phyloP scores from a whole-genome alignment of 1,284 basidiomycete genomes.

The Papiliotrema nemorosa region DNA sequence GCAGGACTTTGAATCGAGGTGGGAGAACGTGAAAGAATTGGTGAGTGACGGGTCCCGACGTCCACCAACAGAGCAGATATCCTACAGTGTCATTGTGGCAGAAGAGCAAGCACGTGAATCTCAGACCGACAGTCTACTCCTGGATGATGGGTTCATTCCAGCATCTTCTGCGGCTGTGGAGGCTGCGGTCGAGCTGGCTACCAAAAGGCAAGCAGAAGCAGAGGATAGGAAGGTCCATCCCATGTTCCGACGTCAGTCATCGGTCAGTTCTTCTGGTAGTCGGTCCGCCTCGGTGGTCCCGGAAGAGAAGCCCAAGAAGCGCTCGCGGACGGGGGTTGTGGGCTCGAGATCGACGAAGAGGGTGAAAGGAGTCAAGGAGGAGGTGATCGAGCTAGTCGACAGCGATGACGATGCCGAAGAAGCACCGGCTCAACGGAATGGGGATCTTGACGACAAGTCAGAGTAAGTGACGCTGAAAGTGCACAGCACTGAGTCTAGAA shows the following conservation, averaged over 20 bases:
- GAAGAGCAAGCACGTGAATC: constrained; percentile 35
- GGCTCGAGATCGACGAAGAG: background rate
- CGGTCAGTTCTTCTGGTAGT: constrained; percentile 10
- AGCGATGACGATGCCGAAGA: constrained; percentile 45
- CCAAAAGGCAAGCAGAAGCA: constrained; percentile 13
- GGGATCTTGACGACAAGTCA: too few relatives aligned
- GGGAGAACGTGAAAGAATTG: constrained; percentile 84
- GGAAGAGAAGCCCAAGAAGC: constrained; percentile 4
- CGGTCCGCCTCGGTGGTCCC: constrained; percentile 10
- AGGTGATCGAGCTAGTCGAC: constrained; percentile 31
- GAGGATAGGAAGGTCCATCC: constrained; percentile 3
- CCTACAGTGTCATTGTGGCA: constrained; percentile 44
- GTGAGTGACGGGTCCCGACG: constrained; percentile 50
- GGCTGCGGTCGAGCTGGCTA: constrained; percentile 16
- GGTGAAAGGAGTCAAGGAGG: constrained; percentile 13
- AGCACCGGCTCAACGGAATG: too few relatives aligned
- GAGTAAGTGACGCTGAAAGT: background rate
- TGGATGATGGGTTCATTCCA: constrained; percentile 22
- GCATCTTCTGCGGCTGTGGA: constrained; percentile 27
- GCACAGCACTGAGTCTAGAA: constrained; percentile 42
- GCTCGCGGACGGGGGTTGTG: too few relatives aligned
- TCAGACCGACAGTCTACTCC: constrained; percentile 6
- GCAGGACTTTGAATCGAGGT: constrained; percentile 68
- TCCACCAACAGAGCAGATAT: constrained; percentile 30
- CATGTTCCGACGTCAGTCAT: constrained; percentile 1